phyloP scores from a whole-genome alignment of 768 basidiomycete genomes.

The Russula griseocarnosa region DNA sequence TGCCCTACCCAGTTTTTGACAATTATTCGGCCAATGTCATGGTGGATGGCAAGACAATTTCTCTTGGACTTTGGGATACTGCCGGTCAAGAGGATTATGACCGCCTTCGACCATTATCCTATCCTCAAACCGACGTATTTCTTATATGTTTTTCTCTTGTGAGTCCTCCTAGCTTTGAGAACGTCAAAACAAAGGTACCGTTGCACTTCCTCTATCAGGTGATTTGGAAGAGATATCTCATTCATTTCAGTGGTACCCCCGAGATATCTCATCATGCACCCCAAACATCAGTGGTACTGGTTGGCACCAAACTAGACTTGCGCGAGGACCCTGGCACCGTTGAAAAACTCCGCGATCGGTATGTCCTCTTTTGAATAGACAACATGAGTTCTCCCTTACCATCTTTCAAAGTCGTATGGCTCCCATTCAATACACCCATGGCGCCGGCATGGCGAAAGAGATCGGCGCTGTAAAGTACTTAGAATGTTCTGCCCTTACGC shows the following conservation, averaged over 20 bases:
- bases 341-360: constrained; percentile 91
- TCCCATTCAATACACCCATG: constrained; percentile 90
- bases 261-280: constrained; percentile 98
- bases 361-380: constrained; percentile 28
- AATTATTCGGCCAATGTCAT: constrained; percentile 99
- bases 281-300: constrained; percentile 85
- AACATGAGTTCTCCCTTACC: constrained; percentile 9
- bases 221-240: constrained; percentile 13
- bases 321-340: constrained; percentile 93
- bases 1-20: constrained; percentile 74
- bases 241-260: constrained; percentile 75
- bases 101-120: constrained; percentile 93
- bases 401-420: constrained; percentile 71
- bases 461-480: constrained; percentile 95
- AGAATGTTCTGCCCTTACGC: constrained; percentile 93
- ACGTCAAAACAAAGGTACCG: constrained; percentile 90
- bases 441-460: constrained; percentile 86
- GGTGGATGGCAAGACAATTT: constrained; percentile 98
- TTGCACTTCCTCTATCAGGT: background rate
- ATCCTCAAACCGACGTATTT: constrained; percentile 99
- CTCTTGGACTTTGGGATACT: constrained; percentile 99
- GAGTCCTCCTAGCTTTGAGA: constrained; percentile 96
- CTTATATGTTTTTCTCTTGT: constrained; percentile 99
- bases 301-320: constrained; percentile 96
- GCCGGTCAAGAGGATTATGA: constrained; percentile 99